phyloP scores from a whole-genome alignment of 1,284 basidiomycete genomes.

The Tylopilus sp. region DNA sequence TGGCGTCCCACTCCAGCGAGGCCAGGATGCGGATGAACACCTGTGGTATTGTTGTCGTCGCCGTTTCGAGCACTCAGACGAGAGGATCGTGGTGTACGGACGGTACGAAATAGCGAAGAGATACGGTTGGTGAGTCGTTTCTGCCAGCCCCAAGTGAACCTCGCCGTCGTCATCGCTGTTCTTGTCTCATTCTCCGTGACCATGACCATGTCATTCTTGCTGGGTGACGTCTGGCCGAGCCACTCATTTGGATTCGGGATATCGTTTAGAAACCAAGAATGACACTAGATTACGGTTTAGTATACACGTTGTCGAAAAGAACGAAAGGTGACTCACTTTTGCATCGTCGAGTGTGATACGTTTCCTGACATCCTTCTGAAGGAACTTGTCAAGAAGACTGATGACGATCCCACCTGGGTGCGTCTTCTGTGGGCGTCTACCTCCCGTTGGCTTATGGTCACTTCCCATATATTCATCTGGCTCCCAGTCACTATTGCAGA shows the following conservation, averaged over 20 bases:
- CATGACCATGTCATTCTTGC: slow-evolving; percentile 53
- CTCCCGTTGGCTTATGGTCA: slow-evolving; percentile 64
- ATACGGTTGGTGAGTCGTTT: slow-evolving; percentile 43
- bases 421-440: slow-evolving; percentile 44
- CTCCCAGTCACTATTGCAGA: slow-evolving; percentile 76
- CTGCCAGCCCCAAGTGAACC: slow-evolving; percentile 54
- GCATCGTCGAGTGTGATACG: slow-evolving; percentile 83
- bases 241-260: slow-evolving; percentile 72
- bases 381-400: slow-evolving; percentile 68
- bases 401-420: slow-evolving; percentile 62
- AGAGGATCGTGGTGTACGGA: slow-evolving; percentile 38
- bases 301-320: slow-evolving; percentile 5
- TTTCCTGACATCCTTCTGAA: slow-evolving; percentile 79
- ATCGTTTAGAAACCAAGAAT: slow-evolving; percentile 78
- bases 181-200: slow-evolving; percentile 82
- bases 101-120: slow-evolving; percentile 46
- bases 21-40: slow-evolving; percentile 31
- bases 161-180: slow-evolving; percentile 65
- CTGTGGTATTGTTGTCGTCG: slow-evolving; percentile 30
- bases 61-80: slow-evolving; percentile 26
- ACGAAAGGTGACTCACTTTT: slow-evolving; percentile 58
- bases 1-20: slow-evolving; percentile 14
- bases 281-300: slow-evolving; percentile 38
- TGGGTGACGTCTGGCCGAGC: slow-evolving; percentile 73
- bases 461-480: slow-evolving; percentile 73